A percentile compares a stretch with the other conserved stretches of the same genome.
phyloP scores from a whole-genome alignment of 2,329 filamentous ascomycete species.

The Calonectria crousiana region DNA sequence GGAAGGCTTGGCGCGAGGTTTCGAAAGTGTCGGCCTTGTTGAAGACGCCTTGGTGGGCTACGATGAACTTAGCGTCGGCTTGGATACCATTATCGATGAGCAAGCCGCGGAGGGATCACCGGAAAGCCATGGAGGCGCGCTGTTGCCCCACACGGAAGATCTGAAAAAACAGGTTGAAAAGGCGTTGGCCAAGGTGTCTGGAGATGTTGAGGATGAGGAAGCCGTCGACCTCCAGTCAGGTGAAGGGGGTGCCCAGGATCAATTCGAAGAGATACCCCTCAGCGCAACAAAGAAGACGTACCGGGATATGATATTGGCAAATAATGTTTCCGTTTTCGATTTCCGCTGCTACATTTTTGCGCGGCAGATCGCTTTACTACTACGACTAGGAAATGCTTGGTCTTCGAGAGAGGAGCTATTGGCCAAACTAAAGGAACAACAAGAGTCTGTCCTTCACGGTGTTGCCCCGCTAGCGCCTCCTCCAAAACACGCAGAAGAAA shows the following conservation, averaged over 20 bases:
- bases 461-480: conserved; percentile 65
- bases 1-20: conserved; percentile 91
- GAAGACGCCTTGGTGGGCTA: conserved; percentile 96
- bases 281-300: conserved; percentile 82
- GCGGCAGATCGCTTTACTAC: conserved; percentile 83
- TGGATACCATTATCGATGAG: conserved; percentile 86
- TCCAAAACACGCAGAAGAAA: conserved; percentile 66
- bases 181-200: conserved; percentile 57
- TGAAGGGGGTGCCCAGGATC: conserved; percentile 50
- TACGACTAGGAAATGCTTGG: conserved; percentile 83
- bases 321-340: conserved; percentile 96
- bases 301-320: conserved; percentile 90
- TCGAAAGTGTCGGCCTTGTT: conserved; percentile 95
- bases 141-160: conserved; percentile 80
- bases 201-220: conserved; percentile 53
- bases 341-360: conserved; percentile 95
- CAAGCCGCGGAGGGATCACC: conserved; percentile 70
- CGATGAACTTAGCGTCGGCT: conserved; percentile 89
- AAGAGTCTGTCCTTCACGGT: conserved; percentile 68
- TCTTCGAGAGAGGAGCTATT: conserved; percentile 73
- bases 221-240: conserved; percentile 64
- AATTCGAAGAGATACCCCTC: conserved; percentile 70
- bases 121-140: conserved; percentile 77
- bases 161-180: conserved; percentile 71
- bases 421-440: conserved; percentile 72